These are phyloP conservation scores for Actinomortierella ambigua DNA, from an alignment of 371 early-diverging fungal genomes.

Conservation along the genomic window DNA sequence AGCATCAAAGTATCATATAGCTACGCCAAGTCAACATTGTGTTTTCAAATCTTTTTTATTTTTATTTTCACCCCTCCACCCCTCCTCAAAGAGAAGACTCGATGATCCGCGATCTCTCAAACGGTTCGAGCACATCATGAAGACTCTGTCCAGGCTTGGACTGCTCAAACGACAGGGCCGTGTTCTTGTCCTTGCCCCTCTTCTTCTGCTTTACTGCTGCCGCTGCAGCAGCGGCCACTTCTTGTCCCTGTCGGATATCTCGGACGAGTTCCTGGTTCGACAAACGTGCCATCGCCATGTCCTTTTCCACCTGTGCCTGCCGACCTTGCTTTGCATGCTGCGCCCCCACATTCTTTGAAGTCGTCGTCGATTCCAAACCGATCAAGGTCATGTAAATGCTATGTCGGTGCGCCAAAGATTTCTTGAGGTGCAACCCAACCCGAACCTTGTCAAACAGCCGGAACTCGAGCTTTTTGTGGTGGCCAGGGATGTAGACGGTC, in stretches of 20 bases:
- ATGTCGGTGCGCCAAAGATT: constrained; percentile 66
- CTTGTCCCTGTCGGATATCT: constrained; percentile 16
- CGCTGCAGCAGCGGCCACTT: background rate
- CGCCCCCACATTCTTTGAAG: background rate
- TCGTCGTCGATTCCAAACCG: constrained; percentile 47
- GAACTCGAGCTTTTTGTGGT: constrained; percentile 52
- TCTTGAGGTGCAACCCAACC: constrained; percentile 60
- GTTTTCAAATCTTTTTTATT: no score
- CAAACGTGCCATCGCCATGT: constrained; percentile 15
- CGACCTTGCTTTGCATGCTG: background rate
- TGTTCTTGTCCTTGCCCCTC: constrained; percentile 13
- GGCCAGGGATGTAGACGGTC: constrained; percentile 20
- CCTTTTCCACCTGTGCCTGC: constrained; percentile 18
- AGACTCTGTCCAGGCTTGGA: constrained; percentile 28
- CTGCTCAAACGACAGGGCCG: constrained; percentile 14
- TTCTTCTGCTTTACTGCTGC: background rate
- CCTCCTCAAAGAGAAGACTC: constrained; percentile 8
- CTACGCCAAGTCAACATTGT: no score
- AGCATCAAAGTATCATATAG: no score
- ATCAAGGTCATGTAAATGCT: constrained; percentile 64
- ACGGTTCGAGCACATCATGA: constrained; percentile 27
- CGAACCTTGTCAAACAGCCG: constrained; percentile 63
- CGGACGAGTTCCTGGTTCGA: constrained; percentile 27
- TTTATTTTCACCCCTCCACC: background rate
- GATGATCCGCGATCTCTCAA: constrained; percentile 36